A percentile compares a stretch with the other conserved stretches of the same genome.
These are phyloP conservation scores for Ambrosia trifida DNA, from an alignment of 129 eudicot species.

Conservation along the genomic window DNA sequence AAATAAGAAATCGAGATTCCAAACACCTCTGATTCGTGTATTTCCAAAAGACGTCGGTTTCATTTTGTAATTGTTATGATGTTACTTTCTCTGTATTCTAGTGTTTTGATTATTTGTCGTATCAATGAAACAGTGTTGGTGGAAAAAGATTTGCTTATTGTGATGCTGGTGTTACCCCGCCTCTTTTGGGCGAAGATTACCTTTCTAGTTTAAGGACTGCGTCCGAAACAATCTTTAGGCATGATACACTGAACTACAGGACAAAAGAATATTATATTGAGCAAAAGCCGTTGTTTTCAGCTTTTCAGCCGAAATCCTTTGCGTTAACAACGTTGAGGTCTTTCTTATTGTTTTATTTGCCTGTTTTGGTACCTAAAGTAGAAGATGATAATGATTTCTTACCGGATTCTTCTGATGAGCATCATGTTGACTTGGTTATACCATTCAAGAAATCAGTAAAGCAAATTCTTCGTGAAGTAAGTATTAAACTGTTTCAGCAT, in stretches of 20 bases:
- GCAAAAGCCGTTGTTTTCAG: slow-evolving; percentile 78
- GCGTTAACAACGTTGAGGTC: slow-evolving; percentile 68
- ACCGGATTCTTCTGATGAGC: slow-evolving; percentile 45
- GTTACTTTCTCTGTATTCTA: not conserved
- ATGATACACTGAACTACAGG: slow-evolving; percentile 44
- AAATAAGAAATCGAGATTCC: too few relatives aligned
- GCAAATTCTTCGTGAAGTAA: slow-evolving; percentile 81
- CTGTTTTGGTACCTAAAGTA: slow-evolving; percentile 68
- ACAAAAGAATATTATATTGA: slow-evolving; percentile 67
- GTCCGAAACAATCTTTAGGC: slow-evolving; percentile 46
- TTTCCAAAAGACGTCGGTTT: not conserved
- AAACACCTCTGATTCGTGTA: too few relatives aligned
- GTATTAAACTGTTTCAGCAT: slow-evolving; percentile 13
- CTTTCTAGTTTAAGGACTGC: slow-evolving; percentile 43
- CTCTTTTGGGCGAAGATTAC: slow-evolving; percentile 54
- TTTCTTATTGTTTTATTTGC: slow-evolving; percentile 74
- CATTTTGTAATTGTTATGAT: not conserved
- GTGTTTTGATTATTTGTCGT: slow-evolving; percentile 1
- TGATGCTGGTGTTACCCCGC: slow-evolving; percentile 49
- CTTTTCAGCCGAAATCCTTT: slow-evolving; percentile 67
- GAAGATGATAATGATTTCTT: slow-evolving; percentile 64
- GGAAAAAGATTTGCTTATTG: slow-evolving; percentile 53
- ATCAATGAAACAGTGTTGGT: slow-evolving; percentile 43
- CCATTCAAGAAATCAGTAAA: slow-evolving; percentile 87
- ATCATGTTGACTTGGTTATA: slow-evolving; percentile 61